Evolutionary conservation across 441 rosid genomes (phyloP), one percentile per base, ranked within the genome.

Genomic region (Theobroma grandiflorum): DNA sequence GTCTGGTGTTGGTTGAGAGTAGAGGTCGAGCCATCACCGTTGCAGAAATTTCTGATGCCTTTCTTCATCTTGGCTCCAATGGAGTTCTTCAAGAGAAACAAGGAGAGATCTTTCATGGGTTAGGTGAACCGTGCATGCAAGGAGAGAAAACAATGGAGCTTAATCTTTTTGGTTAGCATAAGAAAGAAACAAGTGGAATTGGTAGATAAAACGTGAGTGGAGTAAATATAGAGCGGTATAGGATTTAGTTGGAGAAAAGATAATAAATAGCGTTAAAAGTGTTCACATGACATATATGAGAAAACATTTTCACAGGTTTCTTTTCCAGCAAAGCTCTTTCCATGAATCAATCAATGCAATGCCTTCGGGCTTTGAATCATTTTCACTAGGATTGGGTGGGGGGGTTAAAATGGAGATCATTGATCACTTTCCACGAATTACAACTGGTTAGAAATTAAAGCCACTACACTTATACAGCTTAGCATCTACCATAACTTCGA

Each of bases 41-140:
- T 85, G 86, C 97, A 93, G 40, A 91, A 87, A 38, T 84, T 91
- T 61, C 83, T 75, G 16, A 93, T 84, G 22, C 91, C 89, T 81
- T 90, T 90, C 81, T 88, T 90, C 95, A 93, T 91, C 89, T 87
- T 91, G 63, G 95, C 79, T 16, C 88, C 92, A 1, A 91, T 49
- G 61, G 79, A 82, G 85, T 92, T 94, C 77, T 94, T 92, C 78
- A 91, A 86, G 84, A 90, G 84, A 71, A 90, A 82, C 58, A 90
- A 89, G 6, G 95, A 91, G 62, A 92, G 81, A 79, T 91, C 93
- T 81, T 87, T 94, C 94, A 92, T 91, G 70, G 78, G 4, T 55
- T 16, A 71, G 37, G 55, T 26, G 47, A 53, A 18, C 5, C 6
- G 8, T 55, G 66, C 61, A 38, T 50, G 50, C 15, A 6, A 67